Evolutionary conservation across 2,329 filamentous ascomycete species (phyloP), one percentile per base, ranked within the genome.

Genomic region (Calonectria pseudoturangicola): DNA sequence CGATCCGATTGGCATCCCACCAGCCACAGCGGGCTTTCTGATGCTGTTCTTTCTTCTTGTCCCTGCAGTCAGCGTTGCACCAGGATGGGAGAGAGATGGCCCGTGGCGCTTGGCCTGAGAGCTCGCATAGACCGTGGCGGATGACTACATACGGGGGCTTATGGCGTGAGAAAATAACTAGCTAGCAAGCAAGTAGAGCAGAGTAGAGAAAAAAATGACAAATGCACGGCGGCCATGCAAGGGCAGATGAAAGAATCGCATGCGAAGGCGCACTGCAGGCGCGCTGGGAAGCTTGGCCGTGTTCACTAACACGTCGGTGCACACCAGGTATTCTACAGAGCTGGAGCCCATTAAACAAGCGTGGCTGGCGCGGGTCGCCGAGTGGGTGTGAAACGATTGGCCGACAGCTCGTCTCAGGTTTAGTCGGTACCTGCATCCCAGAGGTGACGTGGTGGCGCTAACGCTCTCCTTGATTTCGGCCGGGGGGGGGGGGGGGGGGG

Each of bases 371-470:
- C 73, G 73, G 74, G 77, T 68, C 73, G 51, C 68, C 56, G 67
- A 67, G 39, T 56, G 66, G 67, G 60, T 65, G 56, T 43, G 33
- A 41, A 68, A 76, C 76, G 81, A 82, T 84, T 84, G 82, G 82
- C 75, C 73, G 64, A 51, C 72, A 71, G 73, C 68, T 76, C 79
- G 83, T 84, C 83, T 84, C 83, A 83, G 77, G 70, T 79, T 77
- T 71, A 75, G 76, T 54, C 72, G 56, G 78, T 80, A 80, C 78
- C 78, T 80, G 78, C 78, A 79, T 80, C 54, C 33, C 3, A 69
- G 67, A 72, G 64, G 68, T 75, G 74, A 79, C 71, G 75, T 75
- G 75, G 69, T 77, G 76, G 72, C 73, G 72, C 72, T 73, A 74
- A 36, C 48, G n/a, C 13, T 39, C 25, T 50, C 47, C 48, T 66